phyloP scores from a whole-genome alignment of 352 stramenopile genomes.

The Phytophthora pisi region DNA sequence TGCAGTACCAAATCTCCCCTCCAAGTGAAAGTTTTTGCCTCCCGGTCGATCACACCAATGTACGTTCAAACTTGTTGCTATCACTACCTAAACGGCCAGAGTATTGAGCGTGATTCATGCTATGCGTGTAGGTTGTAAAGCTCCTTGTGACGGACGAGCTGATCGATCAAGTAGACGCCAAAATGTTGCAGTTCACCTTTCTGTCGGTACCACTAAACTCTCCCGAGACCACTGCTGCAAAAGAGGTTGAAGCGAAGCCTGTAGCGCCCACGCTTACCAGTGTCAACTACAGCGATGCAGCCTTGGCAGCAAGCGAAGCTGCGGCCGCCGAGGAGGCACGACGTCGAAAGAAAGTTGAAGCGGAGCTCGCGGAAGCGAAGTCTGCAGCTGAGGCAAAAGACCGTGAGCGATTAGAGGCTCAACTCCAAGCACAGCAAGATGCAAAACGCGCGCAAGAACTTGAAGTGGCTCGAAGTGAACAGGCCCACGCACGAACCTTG shows the following conservation, averaged over 20 bases:
- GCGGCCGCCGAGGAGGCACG: conserved; percentile 28
- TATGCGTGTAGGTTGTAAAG: conserved; percentile 40
- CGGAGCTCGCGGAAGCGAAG: conserved; percentile 29
- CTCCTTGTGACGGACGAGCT: conserved; percentile 66
- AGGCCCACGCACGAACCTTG: conserved; percentile 33
- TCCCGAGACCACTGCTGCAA: background rate
- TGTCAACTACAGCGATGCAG: conserved; percentile 19
- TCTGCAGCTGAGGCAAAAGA: conserved; percentile 30
- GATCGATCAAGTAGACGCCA: conserved; percentile 42
- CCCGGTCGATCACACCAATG: conserved; percentile 61
- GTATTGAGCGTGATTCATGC: background rate
- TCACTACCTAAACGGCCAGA: background rate
- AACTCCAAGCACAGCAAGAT: conserved; percentile 35
- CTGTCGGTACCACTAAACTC: conserved; percentile 22
- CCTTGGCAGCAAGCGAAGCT: conserved; percentile 35
- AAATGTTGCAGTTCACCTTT: conserved; percentile 53
- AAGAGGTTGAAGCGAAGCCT: conserved; percentile 12
- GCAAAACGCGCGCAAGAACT: conserved; percentile 32
- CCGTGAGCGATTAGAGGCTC: conserved; percentile 32
- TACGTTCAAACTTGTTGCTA: conserved; percentile 18
- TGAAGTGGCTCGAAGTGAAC: conserved; percentile 22
- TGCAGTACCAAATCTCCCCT: conserved; percentile 64
- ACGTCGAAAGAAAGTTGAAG: conserved; percentile 23
- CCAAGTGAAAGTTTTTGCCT: conserved; percentile 59
- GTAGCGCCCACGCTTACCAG: background rate